These are phyloP conservation scores for Dictyostelium citrinum DNA, from an alignment of 78 protist genomes.

Conservation along the genomic window DNA sequence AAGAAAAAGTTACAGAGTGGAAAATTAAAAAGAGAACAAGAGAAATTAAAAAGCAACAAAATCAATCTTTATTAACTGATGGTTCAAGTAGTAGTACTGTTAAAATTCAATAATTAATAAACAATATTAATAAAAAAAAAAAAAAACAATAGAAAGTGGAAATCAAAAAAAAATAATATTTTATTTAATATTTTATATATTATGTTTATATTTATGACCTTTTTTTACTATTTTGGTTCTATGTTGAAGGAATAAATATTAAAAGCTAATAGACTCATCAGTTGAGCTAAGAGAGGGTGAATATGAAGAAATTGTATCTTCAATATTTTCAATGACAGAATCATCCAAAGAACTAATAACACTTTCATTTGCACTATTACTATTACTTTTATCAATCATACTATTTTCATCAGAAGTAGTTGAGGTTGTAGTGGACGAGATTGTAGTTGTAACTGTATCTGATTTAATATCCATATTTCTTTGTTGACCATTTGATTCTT, in stretches of 20 bases:
- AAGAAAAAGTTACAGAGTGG: neutral
- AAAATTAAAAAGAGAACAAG: constrained; percentile 6
- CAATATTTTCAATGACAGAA: neutral
- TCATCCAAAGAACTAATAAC: neutral
- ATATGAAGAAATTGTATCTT: neutral
- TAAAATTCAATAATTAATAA: neutral
- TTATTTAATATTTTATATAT: no score
- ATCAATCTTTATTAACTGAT: neutral
- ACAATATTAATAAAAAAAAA: neutral
- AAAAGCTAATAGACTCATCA: no score
- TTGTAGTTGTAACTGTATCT: no score
- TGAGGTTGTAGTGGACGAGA: no score
- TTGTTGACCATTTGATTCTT: no score
- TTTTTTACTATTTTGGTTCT: no score
- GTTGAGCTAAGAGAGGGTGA: neutral
- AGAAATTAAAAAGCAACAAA: constrained; percentile 20
- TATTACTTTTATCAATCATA: neutral
- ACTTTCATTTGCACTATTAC: neutral
- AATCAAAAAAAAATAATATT: no score
- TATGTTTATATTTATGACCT: no score
- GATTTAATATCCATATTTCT: neutral
- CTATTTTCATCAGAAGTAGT: no score
- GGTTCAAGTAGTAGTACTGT: neutral
- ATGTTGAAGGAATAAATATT: no score
- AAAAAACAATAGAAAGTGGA: no score